Conservation (phyloP, 441 rosid species). For the Capsella rubella region DNA sequence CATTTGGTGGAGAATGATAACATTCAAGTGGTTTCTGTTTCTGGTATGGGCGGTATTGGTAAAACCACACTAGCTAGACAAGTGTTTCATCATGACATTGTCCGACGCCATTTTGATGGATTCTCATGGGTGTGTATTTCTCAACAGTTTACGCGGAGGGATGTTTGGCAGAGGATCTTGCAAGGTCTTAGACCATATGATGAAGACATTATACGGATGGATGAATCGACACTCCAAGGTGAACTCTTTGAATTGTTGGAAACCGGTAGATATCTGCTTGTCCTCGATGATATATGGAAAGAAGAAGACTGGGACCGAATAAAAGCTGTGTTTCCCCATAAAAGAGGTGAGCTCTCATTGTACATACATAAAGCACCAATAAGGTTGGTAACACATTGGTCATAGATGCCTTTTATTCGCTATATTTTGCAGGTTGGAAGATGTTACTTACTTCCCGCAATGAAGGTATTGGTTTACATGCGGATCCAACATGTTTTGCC, state of each 20-base stretch:
- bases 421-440: neutral
- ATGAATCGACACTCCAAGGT: neutral
- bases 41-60: slow-evolving; percentile 2
- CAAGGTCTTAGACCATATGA: slow-evolving; percentile 2
- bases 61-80: neutral
- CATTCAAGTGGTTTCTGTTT: neutral
- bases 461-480: neutral
- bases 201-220: neutral
- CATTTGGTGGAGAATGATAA: neutral
- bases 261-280: neutral
- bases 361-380: neutral
- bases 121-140: neutral
- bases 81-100: slow-evolving; percentile 4
- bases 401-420: neutral
- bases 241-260: neutral
- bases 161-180: neutral
- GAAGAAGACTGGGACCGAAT: slow-evolving; percentile 3
- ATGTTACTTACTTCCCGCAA: neutral
- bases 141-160: neutral
- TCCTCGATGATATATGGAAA: neutral
- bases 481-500: neutral
- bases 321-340: neutral
- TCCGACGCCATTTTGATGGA: neutral
- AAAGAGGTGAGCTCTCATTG: neutral
- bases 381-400: neutral